Evolutionary conservation across 2,329 filamentous ascomycete species (phyloP), one percentile per base, ranked within the genome.

Genomic region (Calonectria montana): DNA sequence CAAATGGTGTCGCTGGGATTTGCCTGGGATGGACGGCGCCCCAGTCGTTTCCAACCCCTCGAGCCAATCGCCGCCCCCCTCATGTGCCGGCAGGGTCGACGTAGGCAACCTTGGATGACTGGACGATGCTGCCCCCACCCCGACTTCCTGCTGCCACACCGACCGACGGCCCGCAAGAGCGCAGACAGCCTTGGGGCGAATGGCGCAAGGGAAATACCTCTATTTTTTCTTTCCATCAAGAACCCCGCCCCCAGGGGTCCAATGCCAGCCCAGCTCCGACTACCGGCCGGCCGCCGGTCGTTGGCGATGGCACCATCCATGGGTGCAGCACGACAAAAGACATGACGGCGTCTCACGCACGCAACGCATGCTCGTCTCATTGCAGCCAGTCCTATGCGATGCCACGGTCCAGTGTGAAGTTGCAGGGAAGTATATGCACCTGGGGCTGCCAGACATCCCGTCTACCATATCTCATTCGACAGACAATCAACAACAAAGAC

Each of bases 81-180:
- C 70, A 70, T 66, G 68, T 66, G 68, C 68, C 53, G 68, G 67
- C 48, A 57, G 59, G 35, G 48, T 47, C 59, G 45, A 35, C 31
- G 37, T 23, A 31, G 31, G 21, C 27, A 31, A 6, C 59, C 29
- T 57, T 59, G 47, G 57, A 16, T 27, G 48, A 13, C 29, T 61
- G 18, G 63, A 31, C 47, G 45, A 69, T 27, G 37, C n/a, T 37
- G 57, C 69, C 67, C 65, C 78, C 78, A 79, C 78, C 78, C 78
- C 78, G 78, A 79, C 76, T 79, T 79, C 78, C 78, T 79, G 75
- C 70, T 77, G 74, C 41, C 70, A 66, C 65, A 59, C 73, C 69
- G 59, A 80, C 78, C 78, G 78, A 80, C 78, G 78, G 69, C 76
- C 78, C 78, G 78, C 78, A 61, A 63, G 41, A 67, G 29, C n/a